These are phyloP conservation scores for Rhizophlyctis rosea DNA, from an alignment of 192 early-diverging fungal species.

Conservation along the genomic window DNA sequence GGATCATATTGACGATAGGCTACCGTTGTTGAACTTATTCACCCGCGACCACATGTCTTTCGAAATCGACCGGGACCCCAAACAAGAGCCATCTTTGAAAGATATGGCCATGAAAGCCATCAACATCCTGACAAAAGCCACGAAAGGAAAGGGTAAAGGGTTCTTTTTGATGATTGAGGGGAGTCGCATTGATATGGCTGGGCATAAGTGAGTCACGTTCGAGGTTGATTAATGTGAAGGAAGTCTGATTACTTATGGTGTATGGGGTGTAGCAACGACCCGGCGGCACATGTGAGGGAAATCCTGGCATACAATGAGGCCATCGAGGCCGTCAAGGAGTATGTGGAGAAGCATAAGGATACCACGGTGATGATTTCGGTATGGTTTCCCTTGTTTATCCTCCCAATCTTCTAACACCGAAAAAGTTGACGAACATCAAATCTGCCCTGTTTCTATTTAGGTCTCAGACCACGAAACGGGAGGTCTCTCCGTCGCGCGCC, in stretches of 20 bases:
- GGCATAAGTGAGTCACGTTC: conserved; percentile 48
- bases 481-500: conserved; percentile 79
- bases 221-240: too few species aligned
- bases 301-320: conserved; percentile 87
- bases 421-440: too few species aligned
- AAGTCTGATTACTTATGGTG: too few species aligned
- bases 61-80: conserved; percentile 75
- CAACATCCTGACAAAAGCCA: conserved; percentile 55
- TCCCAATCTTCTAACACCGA: too few species aligned
- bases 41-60: conserved; percentile 87
- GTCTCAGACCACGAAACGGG: conserved; percentile 95
- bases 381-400: conserved; percentile 34
- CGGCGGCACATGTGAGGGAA: conserved; percentile 87
- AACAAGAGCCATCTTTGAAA: conserved; percentile 70
- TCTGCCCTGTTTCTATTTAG: too few species aligned
- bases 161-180: conserved; percentile 99
- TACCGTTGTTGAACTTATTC: conserved; percentile 79
- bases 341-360: conserved; percentile 72
- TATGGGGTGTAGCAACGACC: conserved; percentile 74
- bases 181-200: conserved; percentile 95
- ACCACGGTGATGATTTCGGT: conserved; percentile 84
- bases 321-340: conserved; percentile 68
- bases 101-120: conserved; percentile 89
- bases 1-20: too few species aligned
- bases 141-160: conserved; percentile 56